Evolutionary conservation across 2,329 filamentous ascomycete species (phyloP), one percentile per base, ranked within the genome.

Genomic region (Knufia petricola): DNA sequence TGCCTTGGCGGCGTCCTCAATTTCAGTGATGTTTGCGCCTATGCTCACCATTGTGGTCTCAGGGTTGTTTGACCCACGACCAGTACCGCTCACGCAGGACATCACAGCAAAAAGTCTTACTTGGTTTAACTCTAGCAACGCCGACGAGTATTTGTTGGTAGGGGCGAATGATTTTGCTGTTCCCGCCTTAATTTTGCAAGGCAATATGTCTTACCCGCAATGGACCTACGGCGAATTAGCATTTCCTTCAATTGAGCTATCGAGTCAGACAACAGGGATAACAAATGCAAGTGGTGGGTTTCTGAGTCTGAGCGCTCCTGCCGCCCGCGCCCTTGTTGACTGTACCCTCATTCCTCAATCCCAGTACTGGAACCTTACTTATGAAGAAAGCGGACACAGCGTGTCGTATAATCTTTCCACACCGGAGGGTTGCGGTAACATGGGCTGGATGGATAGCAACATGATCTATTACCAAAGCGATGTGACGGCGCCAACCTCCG

Each of bases 11-110:
- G 50, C 50, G 17, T 50, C 54, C n/a, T 61, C 54, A 21, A 37
- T 52, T 10, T 50, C 56, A 32, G 53, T 57, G 10, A 46, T 53
- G 43, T 48, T 60, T n/a, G 51, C 56, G 13, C 52, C 56, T 9
- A 54, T 59, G 2, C 46, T 60, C 23, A 58, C 57, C 32, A 56
- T 60, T 30, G 49, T 60, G 2, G 57, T 60, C 7, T 51, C 60
- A 12, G 59, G 62, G 31, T 55, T 64, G 3, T 55, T 63, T 21
- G 50, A 52, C 10, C 56, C 9, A 46, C 52, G 1, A 26, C 59
- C 8, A 55, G 49, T 6, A 36, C 34, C n/a, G 44, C 43, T 28
- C 34, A 40, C 3, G 30, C 52, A 37, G 19, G 31, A 44, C 3
- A 48, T 62, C 15, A 54, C 58, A 19, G 60, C 61, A 15, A 37